Conservation (phyloP, 495 filamentous ascomycete species). For the Polyplosphaeria fusca region DNA sequence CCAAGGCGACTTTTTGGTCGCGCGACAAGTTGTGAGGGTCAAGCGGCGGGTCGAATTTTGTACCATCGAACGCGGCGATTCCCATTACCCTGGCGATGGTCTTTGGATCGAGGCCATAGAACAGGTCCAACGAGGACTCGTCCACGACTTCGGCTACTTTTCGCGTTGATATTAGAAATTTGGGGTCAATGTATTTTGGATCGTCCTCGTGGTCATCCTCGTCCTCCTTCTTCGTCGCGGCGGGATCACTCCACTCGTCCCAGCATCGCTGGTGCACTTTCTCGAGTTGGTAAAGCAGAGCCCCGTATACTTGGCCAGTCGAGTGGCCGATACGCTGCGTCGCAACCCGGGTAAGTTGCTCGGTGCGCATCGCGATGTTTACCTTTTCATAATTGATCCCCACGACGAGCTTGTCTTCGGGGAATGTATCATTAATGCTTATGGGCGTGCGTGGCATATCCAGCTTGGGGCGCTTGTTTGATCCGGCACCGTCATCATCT, state of each 20-base stretch:
- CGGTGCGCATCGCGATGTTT: conserved; percentile 73
- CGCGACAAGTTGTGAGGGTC: conserved; percentile 4
- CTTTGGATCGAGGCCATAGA: conserved; percentile 23
- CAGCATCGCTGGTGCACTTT: conserved; percentile 65
- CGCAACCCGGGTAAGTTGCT: conserved; percentile 63
- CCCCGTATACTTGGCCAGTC: conserved; percentile 71
- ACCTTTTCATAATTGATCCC: conserved; percentile 85
- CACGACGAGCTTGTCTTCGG: conserved; percentile 57
- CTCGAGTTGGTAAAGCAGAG: conserved; percentile 67
- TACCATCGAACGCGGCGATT: too few relatives aligned
- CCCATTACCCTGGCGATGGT: neutral
- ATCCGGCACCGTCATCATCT: neutral
- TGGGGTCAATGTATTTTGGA: neutral
- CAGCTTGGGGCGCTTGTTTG: conserved; percentile 19
- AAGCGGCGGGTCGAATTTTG: neutral
- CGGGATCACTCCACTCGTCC: conserved; percentile 27
- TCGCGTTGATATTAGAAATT: conserved; percentile 3
- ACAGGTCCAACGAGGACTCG: conserved; percentile 22
- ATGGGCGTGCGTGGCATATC: neutral
- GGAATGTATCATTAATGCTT: neutral
- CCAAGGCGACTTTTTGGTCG: conserved; percentile 42
- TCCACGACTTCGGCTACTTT: conserved; percentile 19
- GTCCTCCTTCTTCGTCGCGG: conserved; percentile 1
- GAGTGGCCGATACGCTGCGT: conserved; percentile 57
- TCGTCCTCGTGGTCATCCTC: neutral